These are phyloP conservation scores for Agrocybe pediades DNA, from an alignment of 768 basidiomycete genomes.

Conservation along the genomic window DNA sequence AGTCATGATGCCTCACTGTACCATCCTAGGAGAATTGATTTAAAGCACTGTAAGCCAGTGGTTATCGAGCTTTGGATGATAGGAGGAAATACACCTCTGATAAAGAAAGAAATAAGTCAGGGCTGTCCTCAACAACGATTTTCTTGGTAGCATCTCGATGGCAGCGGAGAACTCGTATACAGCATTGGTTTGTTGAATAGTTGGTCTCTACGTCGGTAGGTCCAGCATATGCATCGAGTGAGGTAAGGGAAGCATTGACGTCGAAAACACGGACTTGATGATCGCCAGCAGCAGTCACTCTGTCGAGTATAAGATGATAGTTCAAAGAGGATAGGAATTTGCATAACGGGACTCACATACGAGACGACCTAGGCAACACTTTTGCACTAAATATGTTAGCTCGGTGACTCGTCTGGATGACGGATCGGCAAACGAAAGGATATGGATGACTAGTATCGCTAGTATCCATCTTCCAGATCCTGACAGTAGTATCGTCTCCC, in stretches of 20 bases:
- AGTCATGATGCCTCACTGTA: conserved; percentile 84
- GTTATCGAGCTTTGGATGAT: conserved; percentile 4
- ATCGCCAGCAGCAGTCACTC: conserved; percentile 77
- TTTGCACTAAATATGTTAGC: conserved; percentile 86
- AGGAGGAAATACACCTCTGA: conserved; percentile 54
- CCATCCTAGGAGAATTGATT: conserved; percentile 59
- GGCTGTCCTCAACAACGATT: conserved; percentile 78
- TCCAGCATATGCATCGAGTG: conserved; percentile 26
- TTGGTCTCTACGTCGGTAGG: conserved; percentile 42
- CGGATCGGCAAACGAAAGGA: conserved; percentile 64
- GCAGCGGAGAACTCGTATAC: conserved; percentile 62
- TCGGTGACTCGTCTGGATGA: conserved; percentile 79
- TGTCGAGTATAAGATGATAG: conserved; percentile 22
- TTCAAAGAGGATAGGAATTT: neutral
- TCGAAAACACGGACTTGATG: conserved; percentile 80
- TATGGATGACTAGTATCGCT: conserved; percentile 47
- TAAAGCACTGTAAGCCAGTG: neutral
- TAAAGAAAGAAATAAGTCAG: conserved; percentile 76
- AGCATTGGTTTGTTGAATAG: conserved; percentile 49
- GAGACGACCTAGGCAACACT: conserved; percentile 77
- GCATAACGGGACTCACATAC: conserved; percentile 56
- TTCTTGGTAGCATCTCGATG: conserved; percentile 76
- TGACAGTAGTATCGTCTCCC: conserved; percentile 76
- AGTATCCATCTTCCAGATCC: conserved; percentile 75
- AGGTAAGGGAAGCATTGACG: conserved; percentile 42